phyloP scores from a whole-genome alignment of 2,329 filamentous ascomycete species.

The Colletotrichum karsti region DNA sequence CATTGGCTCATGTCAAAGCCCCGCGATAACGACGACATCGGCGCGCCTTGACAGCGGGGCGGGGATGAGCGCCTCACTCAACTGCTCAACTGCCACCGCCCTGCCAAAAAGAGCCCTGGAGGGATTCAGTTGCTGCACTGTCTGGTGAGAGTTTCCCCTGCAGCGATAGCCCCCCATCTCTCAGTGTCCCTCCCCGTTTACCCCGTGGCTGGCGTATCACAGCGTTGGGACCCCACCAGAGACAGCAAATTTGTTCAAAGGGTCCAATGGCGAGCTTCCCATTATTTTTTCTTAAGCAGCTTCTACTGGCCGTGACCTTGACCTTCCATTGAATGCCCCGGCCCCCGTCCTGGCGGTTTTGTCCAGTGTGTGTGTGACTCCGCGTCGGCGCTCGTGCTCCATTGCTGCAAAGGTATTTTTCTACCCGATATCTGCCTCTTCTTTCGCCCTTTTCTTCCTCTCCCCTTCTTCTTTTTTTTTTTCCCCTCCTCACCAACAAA shows the following conservation, averaged over 20 bases:
- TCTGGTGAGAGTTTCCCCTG: slow-evolving; percentile 18
- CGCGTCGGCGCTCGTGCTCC: slow-evolving; percentile 8
- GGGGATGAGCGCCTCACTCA: neutral
- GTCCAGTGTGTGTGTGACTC: slow-evolving; percentile 17
- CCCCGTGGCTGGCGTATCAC: slow-evolving; percentile 13
- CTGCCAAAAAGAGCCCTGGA: too few species aligned
- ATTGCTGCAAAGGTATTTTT: slow-evolving; percentile 7
- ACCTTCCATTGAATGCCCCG: neutral
- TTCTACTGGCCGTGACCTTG: slow-evolving; percentile 6
- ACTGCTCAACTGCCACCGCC: neutral
- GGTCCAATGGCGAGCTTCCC: slow-evolving; percentile 30
- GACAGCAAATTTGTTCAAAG: slow-evolving; percentile 9
- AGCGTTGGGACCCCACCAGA: slow-evolving; percentile 4
- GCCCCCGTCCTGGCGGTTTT: neutral
- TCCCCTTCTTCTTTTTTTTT: neutral
- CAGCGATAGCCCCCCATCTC: neutral
- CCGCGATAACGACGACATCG: slow-evolving; percentile 28
- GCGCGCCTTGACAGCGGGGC: slow-evolving; percentile 6
- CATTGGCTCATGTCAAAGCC: slow-evolving; percentile 13
- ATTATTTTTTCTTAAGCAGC: slow-evolving; percentile 18
- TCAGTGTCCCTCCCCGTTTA: neutral
- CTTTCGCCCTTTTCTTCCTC: slow-evolving; percentile 30
- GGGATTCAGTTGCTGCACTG: neutral
- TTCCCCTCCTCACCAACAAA: slow-evolving; percentile 5
- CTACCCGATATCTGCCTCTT: slow-evolving; percentile 20